These are phyloP conservation scores for Linnemannia schmuckeri DNA, from an alignment of 192 early-diverging fungal species.

Conservation along the genomic window DNA sequence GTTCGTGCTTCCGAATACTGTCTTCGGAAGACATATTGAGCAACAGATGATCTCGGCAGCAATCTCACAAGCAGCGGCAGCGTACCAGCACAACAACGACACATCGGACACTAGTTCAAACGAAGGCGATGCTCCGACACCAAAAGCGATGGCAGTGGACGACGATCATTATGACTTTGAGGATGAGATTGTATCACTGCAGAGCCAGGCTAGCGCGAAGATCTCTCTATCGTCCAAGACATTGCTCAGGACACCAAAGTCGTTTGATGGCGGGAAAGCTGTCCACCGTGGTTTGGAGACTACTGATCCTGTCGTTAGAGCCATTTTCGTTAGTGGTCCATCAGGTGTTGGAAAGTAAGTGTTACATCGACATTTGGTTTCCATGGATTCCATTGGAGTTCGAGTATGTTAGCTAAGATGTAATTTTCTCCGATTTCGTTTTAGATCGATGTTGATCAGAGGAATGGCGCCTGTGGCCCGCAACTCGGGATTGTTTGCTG, in stretches of 20 bases:
- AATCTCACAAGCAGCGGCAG: conserved; percentile 38
- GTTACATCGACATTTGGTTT: background rate
- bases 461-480: conserved; percentile 38
- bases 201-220: conserved; percentile 18
- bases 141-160: background rate
- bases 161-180: conserved; percentile 44
- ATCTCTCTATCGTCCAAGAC: conserved; percentile 42
- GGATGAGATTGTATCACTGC: conserved; percentile 44
- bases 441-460: conserved; percentile 42
- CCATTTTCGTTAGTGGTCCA: conserved; percentile 50
- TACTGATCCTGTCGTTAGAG: conserved; percentile 34
- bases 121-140: background rate
- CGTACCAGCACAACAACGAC: conserved; percentile 37
- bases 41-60: conserved; percentile 50
- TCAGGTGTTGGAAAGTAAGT: conserved; percentile 56
- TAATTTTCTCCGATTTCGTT: background rate
- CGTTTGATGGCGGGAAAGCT: conserved; percentile 43
- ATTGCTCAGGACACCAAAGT: conserved; percentile 37
- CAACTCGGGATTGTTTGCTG: conserved; percentile 51
- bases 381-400: background rate
- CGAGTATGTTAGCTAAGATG: background rate
- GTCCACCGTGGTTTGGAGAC: conserved; percentile 20
- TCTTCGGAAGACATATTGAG: conserved; percentile 38
- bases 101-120: background rate
- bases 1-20: conserved; percentile 36